phyloP scores from a whole-genome alignment of 306 rosid species.

The Gastrolobium bilobum region DNA sequence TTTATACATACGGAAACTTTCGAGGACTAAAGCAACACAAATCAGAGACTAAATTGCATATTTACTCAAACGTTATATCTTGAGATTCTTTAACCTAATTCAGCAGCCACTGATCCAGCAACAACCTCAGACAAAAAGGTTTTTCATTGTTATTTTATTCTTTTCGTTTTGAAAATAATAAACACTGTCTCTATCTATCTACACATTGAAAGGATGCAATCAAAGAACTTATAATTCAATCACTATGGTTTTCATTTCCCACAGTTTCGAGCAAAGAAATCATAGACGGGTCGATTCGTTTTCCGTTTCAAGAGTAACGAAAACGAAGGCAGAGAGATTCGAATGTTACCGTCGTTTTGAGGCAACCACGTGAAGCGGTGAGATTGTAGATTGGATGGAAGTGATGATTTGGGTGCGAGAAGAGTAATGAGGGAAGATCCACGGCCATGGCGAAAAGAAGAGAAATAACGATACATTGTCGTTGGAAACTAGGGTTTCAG shows the following conservation, averaged over 20 bases:
- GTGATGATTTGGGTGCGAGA: not conserved
- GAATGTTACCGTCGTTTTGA: conserved; percentile 28
- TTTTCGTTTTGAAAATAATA: not conserved
- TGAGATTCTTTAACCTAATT: no score
- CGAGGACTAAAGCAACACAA: no score
- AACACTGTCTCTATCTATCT: not conserved
- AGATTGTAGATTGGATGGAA: not conserved
- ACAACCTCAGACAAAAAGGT: no score
- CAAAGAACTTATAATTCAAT: not conserved
- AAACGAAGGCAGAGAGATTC: not conserved
- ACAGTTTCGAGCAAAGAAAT: conserved; percentile 1
- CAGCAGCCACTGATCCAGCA: no score
- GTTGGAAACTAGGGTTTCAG: not conserved
- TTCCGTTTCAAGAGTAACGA: not conserved
- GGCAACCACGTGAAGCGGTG: not conserved
- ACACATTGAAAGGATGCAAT: not conserved
- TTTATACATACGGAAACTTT: not conserved
- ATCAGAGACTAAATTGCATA: not conserved
- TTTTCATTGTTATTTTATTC: not conserved
- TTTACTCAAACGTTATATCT: no score
- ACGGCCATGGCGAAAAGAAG: conserved; percentile 17
- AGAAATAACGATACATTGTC: conserved; percentile 31
- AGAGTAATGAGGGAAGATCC: conserved; percentile 32
- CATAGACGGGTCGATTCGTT: not conserved
- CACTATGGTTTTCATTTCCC: not conserved